Evolutionary conservation across 148 eudicot genomes (phyloP), one percentile per base, ranked within the genome.

Genomic region (Oxyria digyna): DNA sequence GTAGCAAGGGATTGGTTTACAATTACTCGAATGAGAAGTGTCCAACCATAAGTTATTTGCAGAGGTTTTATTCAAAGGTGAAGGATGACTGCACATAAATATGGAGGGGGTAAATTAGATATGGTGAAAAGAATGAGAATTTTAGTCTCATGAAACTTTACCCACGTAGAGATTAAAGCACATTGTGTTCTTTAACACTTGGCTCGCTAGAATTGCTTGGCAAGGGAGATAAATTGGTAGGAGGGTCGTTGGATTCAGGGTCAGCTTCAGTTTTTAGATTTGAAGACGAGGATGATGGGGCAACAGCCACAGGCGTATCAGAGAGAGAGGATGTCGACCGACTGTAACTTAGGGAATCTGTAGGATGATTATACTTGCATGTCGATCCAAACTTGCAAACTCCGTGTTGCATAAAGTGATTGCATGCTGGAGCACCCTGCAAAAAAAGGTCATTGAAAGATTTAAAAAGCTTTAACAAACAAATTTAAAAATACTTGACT

Each of bases 241-340:
- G 63, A 35, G 78, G 35, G 11, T 89, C 96, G 76, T 79, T 84
- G 67, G 89, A 50, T 50, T 27, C 57, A 20, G 57, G 21, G 27
- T 8, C 21, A 21, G 57, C 27, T 50, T 50, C 57, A 50, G 9
- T 75, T 78, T 81, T 86, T 67, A 86, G 70, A 63, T 94, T 91
- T 18, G 97, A 83, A 20, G 91, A 88, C 6, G 92, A 90, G 33
- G 96, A 90, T 38, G 92, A 88, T 40, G 97, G 96, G 97, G 38
- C 87, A 93, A 45, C 97, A 74, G 92, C 92, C 63, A 94, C 92
- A 0, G 98, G 92, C 91, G 91, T 94, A 71, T 94, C 98, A 72
- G 96, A 79, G n/a, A 90, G 96, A 57, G 97, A 90, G 49, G 98
- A 94, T 69, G 97, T 81, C 37, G 98, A 94, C 4, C 96, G 92